Evolutionary conservation across 345 rosid genomes (phyloP), one percentile per base, ranked within the genome.

Genomic region (Gossypium bickii): DNA sequence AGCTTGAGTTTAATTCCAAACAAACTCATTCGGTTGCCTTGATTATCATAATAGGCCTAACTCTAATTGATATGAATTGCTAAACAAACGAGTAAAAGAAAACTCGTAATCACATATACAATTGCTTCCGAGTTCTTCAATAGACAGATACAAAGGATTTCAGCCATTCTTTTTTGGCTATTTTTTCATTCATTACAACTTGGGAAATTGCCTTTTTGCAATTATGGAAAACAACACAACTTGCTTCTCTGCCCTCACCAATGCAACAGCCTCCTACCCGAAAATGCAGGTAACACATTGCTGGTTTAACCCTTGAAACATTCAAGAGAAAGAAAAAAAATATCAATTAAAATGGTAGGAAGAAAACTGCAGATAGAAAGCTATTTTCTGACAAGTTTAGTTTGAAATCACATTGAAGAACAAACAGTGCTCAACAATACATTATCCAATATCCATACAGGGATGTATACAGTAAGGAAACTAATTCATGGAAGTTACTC

Each of bases 91-190:
- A 48, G 13, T 2, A 15, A 24, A 67, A 12, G 20, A 25, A 16
- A 68, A 72, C 67, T 72, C 67, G 27, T 59, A 25, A 72, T 59
- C 43, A 61, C 57, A 72, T 43, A 59, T 72, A 58, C 75, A 72
- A 13, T 59, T 59, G 57, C 25, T 72, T 43, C 57, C 17, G 22
- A 59, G 34, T 72, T 44, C 43, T 9, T 22, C 49, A 22, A 0
- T 57, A 4, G 41, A 72, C 20, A 57, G 65, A 57, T 44, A 11
- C 60, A 10, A 17, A 51, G 13, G 72, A 12, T 68, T 68, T 49
- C 10, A 45, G 29, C 53, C 51, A 20, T 16, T 45, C 6, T 9
- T 12, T 11, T 44, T 44, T 44, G 34, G 38, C 53, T 49, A 18
- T 58, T 68, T 25, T 51, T 52, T 29, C 3, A 29, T 29, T 12